Percentiles rank a stretch among this genome's conserved stretches.
Conservation (phyloP, 805 yeast species). For the Crinitomyces ghanaensis region DNA sequence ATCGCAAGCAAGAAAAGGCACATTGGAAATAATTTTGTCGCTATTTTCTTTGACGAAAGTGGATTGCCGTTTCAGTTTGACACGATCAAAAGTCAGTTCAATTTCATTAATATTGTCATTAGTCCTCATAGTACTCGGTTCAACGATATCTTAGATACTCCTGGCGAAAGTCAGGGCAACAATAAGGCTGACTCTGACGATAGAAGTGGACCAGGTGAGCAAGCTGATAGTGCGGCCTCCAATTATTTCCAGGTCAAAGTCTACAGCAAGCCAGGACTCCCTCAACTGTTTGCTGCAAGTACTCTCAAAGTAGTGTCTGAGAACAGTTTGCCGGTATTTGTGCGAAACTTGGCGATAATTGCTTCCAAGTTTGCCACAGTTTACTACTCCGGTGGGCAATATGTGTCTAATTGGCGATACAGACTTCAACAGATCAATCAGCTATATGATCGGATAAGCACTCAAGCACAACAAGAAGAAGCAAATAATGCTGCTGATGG, state of each 20-base stretch:
- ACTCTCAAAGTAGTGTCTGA: conserved; percentile 61
- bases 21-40: conserved; percentile 77
- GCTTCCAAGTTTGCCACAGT: conserved; percentile 64
- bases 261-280: conserved; percentile 56
- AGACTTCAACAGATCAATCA: conserved; percentile 44
- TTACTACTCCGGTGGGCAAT: conserved; percentile 54
- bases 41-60: conserved; percentile 71
- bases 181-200: neutral
- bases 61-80: conserved; percentile 58
- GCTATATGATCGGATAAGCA: conserved; percentile 21
- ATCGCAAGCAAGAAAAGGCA: conserved; percentile 62
- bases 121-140: conserved; percentile 39
- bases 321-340: conserved; percentile 46
- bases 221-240: conserved; percentile 1
- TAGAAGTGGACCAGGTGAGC: neutral
- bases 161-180: neutral
- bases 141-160: neutral
- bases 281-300: conserved; percentile 64
- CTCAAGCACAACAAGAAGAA: conserved; percentile 5
- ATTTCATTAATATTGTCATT: conserved; percentile 68
- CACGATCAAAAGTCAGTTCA: conserved; percentile 65
- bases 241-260: conserved; percentile 47
- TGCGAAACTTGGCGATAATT: conserved; percentile 53
- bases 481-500: neutral
- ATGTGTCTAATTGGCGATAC: conserved; percentile 55